A percentile compares a stretch with the other conserved stretches of the same genome.
Evolutionary conservation across 2,329 filamentous ascomycete species (phyloP).

Genomic region (Monosporascus sp.): DNA sequence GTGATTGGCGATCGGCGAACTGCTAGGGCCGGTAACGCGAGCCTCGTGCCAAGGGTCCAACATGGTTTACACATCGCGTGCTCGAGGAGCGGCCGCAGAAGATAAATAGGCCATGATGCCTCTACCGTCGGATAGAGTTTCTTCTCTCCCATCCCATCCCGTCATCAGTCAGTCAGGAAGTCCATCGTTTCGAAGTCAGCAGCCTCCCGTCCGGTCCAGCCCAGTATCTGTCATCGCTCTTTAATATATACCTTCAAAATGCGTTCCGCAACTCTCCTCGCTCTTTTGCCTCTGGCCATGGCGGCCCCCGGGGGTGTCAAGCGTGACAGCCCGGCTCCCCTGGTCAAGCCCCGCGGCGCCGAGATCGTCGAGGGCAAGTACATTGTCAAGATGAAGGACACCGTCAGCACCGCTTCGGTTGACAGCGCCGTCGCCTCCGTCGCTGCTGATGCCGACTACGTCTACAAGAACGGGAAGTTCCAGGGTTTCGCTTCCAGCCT

Average conservation of each 20-base stretch:
- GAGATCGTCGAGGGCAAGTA: constrained; percentile 33
- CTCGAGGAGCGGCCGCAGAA: neutral
- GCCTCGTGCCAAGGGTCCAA: constrained; percentile 6
- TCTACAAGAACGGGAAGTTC: constrained; percentile 27
- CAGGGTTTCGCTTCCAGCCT: constrained; percentile 39
- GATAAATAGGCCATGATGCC: constrained; percentile 5
- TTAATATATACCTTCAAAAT: constrained; percentile 15
- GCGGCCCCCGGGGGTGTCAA: constrained; percentile 21
- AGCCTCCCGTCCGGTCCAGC: constrained; percentile 1
- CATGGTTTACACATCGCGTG: neutral
- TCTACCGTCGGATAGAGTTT: neutral
- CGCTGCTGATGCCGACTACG: constrained; percentile 26
- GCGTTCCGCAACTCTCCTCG: constrained; percentile 20
- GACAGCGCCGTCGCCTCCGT: constrained; percentile 19
- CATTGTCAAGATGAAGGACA: constrained; percentile 39
- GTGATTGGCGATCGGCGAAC: neutral
- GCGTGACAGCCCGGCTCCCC: constrained; percentile 21
- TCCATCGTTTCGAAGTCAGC: constrained; percentile 7
- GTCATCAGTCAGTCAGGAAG: constrained; percentile 3
- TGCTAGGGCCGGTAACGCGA: neutral
- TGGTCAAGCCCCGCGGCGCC: constrained; percentile 21
- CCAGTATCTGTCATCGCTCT: constrained; percentile 1
- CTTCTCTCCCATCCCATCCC: constrained; percentile 3
- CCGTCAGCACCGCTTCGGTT: constrained; percentile 16
- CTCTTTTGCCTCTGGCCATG: constrained; percentile 24